Conservation (phyloP, 1,284 basidiomycete genomes). For the Ceratobasidium sp. region DNA sequence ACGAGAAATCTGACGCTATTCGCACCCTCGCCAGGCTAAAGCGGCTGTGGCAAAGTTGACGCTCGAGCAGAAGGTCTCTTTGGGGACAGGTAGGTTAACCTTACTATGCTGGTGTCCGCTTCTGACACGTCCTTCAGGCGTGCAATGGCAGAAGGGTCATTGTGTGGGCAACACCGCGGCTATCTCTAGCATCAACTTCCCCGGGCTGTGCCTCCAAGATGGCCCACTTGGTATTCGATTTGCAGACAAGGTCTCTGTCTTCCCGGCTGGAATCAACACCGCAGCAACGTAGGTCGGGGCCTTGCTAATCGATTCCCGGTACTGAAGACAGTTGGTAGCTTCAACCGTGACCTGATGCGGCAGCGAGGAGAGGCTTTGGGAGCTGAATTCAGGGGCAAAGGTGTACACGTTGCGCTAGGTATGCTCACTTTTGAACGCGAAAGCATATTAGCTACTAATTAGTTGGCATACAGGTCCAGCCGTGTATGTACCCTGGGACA, state of each 20-base stretch:
- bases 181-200: constrained; percentile 66
- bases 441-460: neutral
- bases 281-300: constrained; percentile 61
- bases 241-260: constrained; percentile 66
- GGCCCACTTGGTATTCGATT: constrained; percentile 64
- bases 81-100: constrained; percentile 57
- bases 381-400: constrained; percentile 72
- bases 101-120: neutral
- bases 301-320: neutral
- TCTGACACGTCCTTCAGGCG: constrained; percentile 46
- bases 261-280: constrained; percentile 75
- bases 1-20: neutral
- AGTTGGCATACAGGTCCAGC: neutral
- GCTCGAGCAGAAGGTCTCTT: constrained; percentile 61
- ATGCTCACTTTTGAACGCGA: neutral
- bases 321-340: constrained; percentile 49
- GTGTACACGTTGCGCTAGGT: constrained; percentile 66
- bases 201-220: constrained; percentile 73
- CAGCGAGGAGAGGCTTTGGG: constrained; percentile 69
- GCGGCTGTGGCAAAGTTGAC: constrained; percentile 58
- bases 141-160: constrained; percentile 57
- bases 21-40: constrained; percentile 52
- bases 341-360: constrained; percentile 71
- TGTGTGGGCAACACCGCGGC: constrained; percentile 74
- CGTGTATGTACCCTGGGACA: constrained; percentile 4